phyloP scores from a whole-genome alignment of 495 filamentous ascomycete species.

The Parmelia sp. region DNA sequence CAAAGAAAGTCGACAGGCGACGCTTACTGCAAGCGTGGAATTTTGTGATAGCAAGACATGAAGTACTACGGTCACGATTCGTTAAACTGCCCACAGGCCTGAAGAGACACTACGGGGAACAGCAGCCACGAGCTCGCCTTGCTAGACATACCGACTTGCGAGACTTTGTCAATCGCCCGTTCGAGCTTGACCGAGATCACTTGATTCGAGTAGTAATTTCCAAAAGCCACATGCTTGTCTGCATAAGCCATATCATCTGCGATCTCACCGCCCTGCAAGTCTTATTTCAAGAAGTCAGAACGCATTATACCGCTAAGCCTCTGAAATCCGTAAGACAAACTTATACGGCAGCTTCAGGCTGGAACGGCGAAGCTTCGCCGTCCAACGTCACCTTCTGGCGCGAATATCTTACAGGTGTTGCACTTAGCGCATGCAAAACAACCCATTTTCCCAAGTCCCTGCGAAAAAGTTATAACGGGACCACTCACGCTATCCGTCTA shows the following conservation, averaged over 20 bases:
- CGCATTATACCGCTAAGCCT: constrained; percentile 11
- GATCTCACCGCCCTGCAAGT: constrained; percentile 29
- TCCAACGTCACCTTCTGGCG: background rate
- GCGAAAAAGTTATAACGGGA: background rate
- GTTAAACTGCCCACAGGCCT: background rate
- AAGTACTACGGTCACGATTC: constrained; percentile 19
- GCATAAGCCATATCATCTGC: constrained; percentile 31
- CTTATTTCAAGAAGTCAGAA: constrained; percentile 25
- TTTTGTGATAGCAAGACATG: constrained; percentile 20
- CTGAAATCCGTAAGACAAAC: background rate
- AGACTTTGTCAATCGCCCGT: constrained; percentile 20
- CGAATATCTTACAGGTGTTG: too few relatives aligned
- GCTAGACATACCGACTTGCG: background rate
- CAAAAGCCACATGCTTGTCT: constrained; percentile 18
- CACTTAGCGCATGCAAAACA: too few relatives aligned
- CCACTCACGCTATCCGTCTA: constrained; percentile 25
- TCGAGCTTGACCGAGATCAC: constrained; percentile 17
- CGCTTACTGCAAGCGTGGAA: constrained; percentile 23
- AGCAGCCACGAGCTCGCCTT: background rate
- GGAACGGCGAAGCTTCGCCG: background rate
- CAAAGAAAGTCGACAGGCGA: constrained; percentile 13
- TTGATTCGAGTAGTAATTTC: constrained; percentile 26
- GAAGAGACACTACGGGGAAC: background rate
- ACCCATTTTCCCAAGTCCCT: background rate
- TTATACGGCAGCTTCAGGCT: background rate